Percentiles rank a stretch among this genome's conserved stretches.
These are phyloP conservation scores for Sordariomycetes sp. DNA, from an alignment of 2,329 filamentous ascomycete genomes.

Conservation along the genomic window DNA sequence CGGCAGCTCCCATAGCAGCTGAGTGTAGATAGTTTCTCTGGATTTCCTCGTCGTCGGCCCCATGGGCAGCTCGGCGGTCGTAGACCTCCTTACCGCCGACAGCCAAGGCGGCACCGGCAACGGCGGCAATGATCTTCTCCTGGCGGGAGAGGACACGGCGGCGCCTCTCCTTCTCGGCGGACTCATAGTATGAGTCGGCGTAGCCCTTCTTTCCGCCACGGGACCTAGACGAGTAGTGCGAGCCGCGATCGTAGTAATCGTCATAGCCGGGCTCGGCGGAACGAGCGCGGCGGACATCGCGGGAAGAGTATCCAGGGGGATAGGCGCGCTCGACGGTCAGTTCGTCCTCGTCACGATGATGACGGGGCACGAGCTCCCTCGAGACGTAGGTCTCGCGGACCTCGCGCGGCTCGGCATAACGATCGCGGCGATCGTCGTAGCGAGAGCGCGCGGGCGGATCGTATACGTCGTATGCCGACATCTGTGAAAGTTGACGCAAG, in stretches of 20 bases:
- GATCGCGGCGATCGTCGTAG: constrained; percentile 25
- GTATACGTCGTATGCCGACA: constrained; percentile 43
- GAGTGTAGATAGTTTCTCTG: constrained; percentile 49
- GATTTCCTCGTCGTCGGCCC: constrained; percentile 32
- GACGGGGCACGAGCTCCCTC: constrained; percentile 44
- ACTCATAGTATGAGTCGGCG: constrained; percentile 42
- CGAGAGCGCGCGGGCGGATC: constrained; percentile 22
- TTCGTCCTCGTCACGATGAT: constrained; percentile 57
- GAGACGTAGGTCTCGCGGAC: constrained; percentile 15
- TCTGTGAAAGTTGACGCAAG: constrained; percentile 8
- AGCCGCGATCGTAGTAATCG: constrained; percentile 29
- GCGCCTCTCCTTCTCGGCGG: constrained; percentile 37
- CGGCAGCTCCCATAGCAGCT: constrained; percentile 52
- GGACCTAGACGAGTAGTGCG: constrained; percentile 25
- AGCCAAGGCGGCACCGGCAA: constrained; percentile 53
- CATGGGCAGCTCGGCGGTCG: constrained; percentile 48
- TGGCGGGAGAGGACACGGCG: constrained; percentile 47
- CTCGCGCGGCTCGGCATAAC: constrained; percentile 33
- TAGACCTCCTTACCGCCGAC: constrained; percentile 56
- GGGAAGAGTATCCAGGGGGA: constrained; percentile 51
- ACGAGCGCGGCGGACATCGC: constrained; percentile 48
- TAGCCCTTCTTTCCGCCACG: constrained; percentile 34
- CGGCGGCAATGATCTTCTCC: constrained; percentile 56
- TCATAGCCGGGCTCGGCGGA: constrained; percentile 51
- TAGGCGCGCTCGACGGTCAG: constrained; percentile 71